Conservation (phyloP, 257 asterid species). For the Parsonsia alboflavescens region DNA sequence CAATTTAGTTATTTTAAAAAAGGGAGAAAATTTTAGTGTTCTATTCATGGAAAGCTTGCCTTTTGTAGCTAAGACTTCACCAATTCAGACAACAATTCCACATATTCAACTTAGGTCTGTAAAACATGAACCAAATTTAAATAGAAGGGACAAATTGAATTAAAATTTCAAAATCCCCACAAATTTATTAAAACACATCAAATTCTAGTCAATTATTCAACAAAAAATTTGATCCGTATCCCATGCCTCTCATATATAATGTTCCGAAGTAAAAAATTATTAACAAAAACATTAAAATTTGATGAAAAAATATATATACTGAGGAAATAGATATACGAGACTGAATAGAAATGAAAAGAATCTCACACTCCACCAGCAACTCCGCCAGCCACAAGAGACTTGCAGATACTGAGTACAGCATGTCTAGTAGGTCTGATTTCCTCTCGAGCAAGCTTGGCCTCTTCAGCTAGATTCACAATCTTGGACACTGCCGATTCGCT, state of each 20-base stretch:
- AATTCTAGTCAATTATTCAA: background rate
- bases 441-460: conserved; percentile 82
- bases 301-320: background rate
- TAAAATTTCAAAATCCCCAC: background rate
- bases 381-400: conserved; percentile 92
- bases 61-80: background rate
- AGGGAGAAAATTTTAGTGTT: background rate
- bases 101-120: background rate
- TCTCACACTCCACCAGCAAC: conserved; percentile 97
- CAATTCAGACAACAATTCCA: conserved; percentile 5
- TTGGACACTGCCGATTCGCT: conserved; percentile 82
- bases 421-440: conserved; percentile 69
- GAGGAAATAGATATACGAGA: background rate
- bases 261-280: background rate
- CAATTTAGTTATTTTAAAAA: background rate
- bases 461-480: conserved; percentile 91
- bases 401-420: conserved; percentile 67
- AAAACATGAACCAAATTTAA: background rate
- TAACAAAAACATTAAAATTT: background rate
- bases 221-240: background rate
- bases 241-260: background rate
- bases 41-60: background rate
- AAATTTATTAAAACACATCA: background rate
- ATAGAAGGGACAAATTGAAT: background rate
- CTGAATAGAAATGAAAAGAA: background rate